Evolutionary conservation across 2,329 filamentous ascomycete genomes (phyloP), one percentile per base, ranked within the genome.

Genomic region (Talaromyces atroroseus): DNA sequence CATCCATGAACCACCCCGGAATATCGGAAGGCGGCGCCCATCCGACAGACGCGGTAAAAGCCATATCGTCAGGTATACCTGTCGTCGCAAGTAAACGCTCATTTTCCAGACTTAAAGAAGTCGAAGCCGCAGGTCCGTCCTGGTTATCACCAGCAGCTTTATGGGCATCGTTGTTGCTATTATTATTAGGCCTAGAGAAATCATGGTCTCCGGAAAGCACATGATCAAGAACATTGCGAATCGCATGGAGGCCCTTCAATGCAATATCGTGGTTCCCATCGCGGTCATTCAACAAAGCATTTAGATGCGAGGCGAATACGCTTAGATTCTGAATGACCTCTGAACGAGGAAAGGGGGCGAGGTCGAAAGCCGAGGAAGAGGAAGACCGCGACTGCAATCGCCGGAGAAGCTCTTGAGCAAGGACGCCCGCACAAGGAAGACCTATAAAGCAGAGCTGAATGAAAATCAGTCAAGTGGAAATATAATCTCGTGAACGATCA

Each of bases 401-500:
- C 18, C 40, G 40, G 40, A 44, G 40, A 44, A 57, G 40, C 21
- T 57, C 54, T n/a, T 26, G 16, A 10, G 49, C 50, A 16, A 57
- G 45, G 8, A 57, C 36, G 18, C 54, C 54, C 14, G 54, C 54
- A 18, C 42, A 26, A 32, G 54, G 48, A n/a, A 57, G 54, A 26
- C 54, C 54, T 21, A 57, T 52, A 36, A 52, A 57, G 11, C 49
- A 47, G n/a, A 52, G 49, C 49, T 52, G 38, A 11, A 51, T 26
- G 20, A 29, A 18, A 29, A 2, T 18, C 8, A 29, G n/a, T 21
- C 23, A 48, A 5, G 21, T 20, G 18, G 10, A 44, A 29, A 12
- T 5, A 32, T 6, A 21, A 47, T 47, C 26, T 47, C 12, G 12
- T 29, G 4, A 10, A 10, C 26, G 34, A 51, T 24, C n/a, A 21